Evolutionary conservation across 202 grass and related monocot genomes (phyloP).

Genomic region (Schoenoplectus tabernaemontani): DNA sequence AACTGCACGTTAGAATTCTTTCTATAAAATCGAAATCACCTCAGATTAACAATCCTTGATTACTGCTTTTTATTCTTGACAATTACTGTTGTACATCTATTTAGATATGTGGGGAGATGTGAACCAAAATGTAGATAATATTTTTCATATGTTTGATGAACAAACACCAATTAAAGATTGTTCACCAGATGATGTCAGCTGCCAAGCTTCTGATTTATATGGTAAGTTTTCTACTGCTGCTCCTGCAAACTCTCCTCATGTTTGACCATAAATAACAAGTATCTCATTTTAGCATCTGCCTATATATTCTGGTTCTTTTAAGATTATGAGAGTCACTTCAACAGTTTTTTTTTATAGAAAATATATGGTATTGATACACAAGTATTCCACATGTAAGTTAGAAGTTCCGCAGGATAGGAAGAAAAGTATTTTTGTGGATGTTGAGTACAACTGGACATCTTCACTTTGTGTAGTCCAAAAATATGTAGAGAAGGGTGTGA

Average conservation of each 20-base stretch:
- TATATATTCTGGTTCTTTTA: neutral
- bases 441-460: too few relatives aligned
- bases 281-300: slow-evolving; percentile 3
- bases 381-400: neutral
- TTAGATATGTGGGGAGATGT: slow-evolving; percentile 42
- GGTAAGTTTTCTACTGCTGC: slow-evolving; percentile 28
- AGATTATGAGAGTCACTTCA: neutral
- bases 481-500: neutral
- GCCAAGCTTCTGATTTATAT: slow-evolving; percentile 46
- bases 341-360: neutral
- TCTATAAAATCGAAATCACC: neutral
- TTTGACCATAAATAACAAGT: neutral
- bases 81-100: slow-evolving; percentile 1
- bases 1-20: neutral
- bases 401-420: neutral
- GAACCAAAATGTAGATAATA: slow-evolving; percentile 34
- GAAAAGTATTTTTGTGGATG: neutral
- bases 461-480: neutral
- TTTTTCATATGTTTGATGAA: slow-evolving; percentile 59
- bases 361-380: neutral
- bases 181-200: slow-evolving; percentile 43
- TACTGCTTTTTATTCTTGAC: neutral
- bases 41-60: neutral
- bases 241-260: neutral
- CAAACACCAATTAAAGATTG: slow-evolving; percentile 92